Percentiles rank a stretch among this genome's conserved stretches.
Evolutionary conservation across 225 moss, liverwort and hornwort genomes (phyloP).

Genomic region (Sphagnum contortum): DNA sequence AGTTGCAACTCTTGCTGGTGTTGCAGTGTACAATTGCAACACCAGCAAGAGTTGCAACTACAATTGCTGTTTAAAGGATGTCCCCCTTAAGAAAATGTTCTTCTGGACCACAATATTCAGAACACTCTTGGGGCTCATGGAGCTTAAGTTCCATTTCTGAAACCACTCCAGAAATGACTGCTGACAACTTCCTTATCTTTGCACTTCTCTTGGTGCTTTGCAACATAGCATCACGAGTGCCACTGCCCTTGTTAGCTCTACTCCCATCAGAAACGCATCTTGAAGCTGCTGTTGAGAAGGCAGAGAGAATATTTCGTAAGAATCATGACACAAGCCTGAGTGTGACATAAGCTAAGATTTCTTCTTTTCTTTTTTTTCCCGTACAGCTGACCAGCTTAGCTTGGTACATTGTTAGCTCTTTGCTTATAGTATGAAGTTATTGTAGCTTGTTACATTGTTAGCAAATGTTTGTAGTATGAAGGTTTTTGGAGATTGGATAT

Average conservation of each 20-base stretch:
- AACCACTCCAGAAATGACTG: constrained; percentile 62
- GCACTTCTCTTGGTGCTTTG: constrained; percentile 42
- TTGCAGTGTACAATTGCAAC: too few relatives aligned
- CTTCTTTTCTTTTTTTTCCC: too few relatives aligned
- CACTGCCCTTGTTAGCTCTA: constrained; percentile 46
- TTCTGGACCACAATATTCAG: constrained; percentile 83
- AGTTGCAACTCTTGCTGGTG: too few relatives aligned
- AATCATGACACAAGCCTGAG: constrained; percentile 34
- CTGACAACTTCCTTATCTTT: constrained; percentile 34
- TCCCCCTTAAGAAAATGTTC: constrained; percentile 73
- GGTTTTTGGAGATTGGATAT: background rate
- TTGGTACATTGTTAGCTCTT: background rate
- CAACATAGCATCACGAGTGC: constrained; percentile 48
- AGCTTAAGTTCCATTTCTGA: too few relatives aligned
- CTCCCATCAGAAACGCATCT: constrained; percentile 51
- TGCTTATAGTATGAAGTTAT: background rate
- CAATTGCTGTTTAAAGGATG: constrained; percentile 67
- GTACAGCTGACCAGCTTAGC: too few relatives aligned
- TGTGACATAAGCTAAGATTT: too few relatives aligned
- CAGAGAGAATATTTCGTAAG: constrained; percentile 37
- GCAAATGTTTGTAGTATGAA: too few relatives aligned
- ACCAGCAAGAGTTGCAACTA: too few relatives aligned
- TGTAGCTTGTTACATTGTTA: too few relatives aligned
- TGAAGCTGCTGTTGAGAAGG: constrained; percentile 62
- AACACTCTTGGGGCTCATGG: constrained; percentile 53